phyloP scores from a whole-genome alignment of 1,284 basidiomycete species.

The Fereydounia khargensis region DNA sequence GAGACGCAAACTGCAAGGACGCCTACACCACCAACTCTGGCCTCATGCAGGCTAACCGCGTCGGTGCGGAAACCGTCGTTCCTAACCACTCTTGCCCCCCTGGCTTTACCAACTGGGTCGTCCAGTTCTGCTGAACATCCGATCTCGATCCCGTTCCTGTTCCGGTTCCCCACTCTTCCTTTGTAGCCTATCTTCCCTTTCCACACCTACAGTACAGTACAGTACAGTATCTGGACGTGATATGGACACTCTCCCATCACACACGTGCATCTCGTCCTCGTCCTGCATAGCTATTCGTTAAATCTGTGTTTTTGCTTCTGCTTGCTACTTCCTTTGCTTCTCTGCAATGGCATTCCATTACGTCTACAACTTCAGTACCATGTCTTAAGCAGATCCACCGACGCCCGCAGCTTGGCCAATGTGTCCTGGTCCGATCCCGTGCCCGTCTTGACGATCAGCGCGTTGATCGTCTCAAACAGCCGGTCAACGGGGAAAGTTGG shows the following conservation, averaged over 20 bases:
- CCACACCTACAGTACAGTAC: too few relatives aligned
- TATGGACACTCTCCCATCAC: too few relatives aligned
- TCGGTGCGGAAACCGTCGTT: constrained; percentile 8
- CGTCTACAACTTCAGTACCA: neutral
- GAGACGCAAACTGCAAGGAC: constrained; percentile 11
- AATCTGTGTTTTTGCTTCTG: too few relatives aligned
- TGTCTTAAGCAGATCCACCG: neutral
- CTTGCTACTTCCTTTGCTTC: too few relatives aligned
- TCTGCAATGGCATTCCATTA: too few relatives aligned
- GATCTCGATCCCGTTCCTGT: too few relatives aligned
- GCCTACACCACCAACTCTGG: constrained; percentile 20
- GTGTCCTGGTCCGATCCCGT: neutral
- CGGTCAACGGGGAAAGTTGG: neutral
- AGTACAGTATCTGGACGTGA: too few relatives aligned
- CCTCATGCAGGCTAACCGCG: constrained; percentile 9
- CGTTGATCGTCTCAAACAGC: neutral
- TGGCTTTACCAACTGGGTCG: constrained; percentile 16
- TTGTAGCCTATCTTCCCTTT: too few relatives aligned
- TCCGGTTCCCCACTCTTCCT: too few relatives aligned
- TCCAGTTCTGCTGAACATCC: constrained; percentile 28
- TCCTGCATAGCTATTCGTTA: too few relatives aligned
- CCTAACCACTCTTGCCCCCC: constrained; percentile 34
- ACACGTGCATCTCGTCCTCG: too few relatives aligned
- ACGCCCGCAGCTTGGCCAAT: neutral
- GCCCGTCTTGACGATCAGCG: neutral